Conservation (phyloP, 805 yeast genomes). For the Limtongia smithiae region DNA sequence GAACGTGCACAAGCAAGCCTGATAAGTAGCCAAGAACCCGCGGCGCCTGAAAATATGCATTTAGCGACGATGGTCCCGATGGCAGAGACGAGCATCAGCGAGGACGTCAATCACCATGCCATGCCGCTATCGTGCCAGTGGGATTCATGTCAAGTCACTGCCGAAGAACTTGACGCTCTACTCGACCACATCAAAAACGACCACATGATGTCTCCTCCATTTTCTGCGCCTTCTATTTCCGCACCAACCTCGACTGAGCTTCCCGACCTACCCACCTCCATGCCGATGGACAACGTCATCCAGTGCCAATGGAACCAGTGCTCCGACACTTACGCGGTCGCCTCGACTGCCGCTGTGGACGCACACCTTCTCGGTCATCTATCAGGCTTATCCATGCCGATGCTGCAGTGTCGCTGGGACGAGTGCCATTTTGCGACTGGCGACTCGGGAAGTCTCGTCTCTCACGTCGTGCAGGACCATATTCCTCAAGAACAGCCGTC, state of each 20-base stretch:
- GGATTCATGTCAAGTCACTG: slow-evolving; percentile 40
- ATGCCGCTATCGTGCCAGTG: slow-evolving; percentile 36
- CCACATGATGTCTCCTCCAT: slow-evolving; percentile 23
- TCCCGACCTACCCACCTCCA: background rate
- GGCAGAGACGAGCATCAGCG: background rate
- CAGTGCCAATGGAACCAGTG: slow-evolving; percentile 31
- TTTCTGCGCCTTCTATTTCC: background rate
- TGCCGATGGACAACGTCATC: background rate
- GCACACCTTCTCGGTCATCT: slow-evolving; percentile 20
- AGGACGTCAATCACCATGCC: background rate
- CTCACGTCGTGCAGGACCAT: slow-evolving; percentile 55
- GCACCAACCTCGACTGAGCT: background rate
- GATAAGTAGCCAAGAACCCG: too few relatives aligned
- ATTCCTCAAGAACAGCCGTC: slow-evolving; percentile 30
- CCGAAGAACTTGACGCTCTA: slow-evolving; percentile 34
- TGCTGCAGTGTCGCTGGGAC: slow-evolving; percentile 66
- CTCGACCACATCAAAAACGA: slow-evolving; percentile 31
- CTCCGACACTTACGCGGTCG: slow-evolving; percentile 7
- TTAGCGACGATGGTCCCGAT: background rate
- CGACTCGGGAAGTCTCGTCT: slow-evolving; percentile 52
- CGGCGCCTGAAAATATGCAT: slow-evolving; percentile 1
- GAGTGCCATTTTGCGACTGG: slow-evolving; percentile 59
- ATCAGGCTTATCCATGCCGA: slow-evolving; percentile 5
- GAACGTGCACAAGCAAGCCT: too few relatives aligned
- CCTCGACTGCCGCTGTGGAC: slow-evolving; percentile 20